These are phyloP conservation scores for Mallotus repandus DNA, from an alignment of 441 rosid genomes.

Conservation along the genomic window DNA sequence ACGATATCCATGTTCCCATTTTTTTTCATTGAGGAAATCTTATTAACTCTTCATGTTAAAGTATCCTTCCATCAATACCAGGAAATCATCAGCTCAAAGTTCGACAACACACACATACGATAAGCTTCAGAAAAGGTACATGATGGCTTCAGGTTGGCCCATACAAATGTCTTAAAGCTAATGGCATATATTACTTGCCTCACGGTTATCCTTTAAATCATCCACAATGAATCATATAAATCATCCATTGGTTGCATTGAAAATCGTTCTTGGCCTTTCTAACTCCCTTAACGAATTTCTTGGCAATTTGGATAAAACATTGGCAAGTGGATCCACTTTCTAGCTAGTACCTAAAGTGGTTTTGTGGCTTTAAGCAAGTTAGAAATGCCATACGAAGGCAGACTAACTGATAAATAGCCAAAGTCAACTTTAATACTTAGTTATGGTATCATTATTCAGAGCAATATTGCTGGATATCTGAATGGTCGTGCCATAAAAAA, in stretches of 20 bases:
- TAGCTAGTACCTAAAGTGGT: background rate
- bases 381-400: background rate
- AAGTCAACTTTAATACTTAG: background rate
- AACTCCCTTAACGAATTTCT: background rate
- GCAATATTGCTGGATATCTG: background rate
- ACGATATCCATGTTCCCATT: background rate
- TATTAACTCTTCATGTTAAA: background rate
- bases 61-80: background rate
- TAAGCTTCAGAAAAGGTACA: background rate
- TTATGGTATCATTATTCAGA: background rate
- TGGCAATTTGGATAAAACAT: background rate
- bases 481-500: background rate
- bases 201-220: background rate
- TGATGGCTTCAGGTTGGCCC: background rate
- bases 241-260: background rate
- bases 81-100: background rate
- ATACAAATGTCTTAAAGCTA: background rate
- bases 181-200: background rate
- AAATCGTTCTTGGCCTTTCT: background rate
- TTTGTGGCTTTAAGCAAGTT: background rate
- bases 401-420: background rate
- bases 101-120: too few species aligned
- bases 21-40: background rate
- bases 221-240: background rate
- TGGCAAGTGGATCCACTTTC: background rate